Conservation (phyloP, 352 stramenopile genomes). For the Pythium scleroteichum region DNA sequence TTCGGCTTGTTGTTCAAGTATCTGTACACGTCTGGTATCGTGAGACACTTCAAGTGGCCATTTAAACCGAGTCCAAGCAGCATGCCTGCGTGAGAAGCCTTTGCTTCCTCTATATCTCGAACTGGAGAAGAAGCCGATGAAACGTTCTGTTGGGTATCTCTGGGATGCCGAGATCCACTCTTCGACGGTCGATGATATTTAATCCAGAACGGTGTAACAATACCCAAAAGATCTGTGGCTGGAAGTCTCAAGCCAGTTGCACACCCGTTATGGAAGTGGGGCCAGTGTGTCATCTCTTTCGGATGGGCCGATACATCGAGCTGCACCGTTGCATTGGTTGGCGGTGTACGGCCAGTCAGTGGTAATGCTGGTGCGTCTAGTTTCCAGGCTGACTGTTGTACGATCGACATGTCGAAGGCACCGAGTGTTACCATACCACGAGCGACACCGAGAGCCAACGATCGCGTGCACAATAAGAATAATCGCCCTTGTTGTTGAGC, state of each 20-base stretch:
- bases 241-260: conserved; percentile 93
- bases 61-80: conserved; percentile 94
- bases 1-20: conserved; percentile 96
- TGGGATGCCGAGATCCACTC: conserved; percentile 28
- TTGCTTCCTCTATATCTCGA: conserved; percentile 71
- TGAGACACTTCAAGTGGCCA: conserved; percentile 94
- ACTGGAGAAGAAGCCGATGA: conserved; percentile 22
- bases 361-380: conserved; percentile 92
- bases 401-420: conserved; percentile 72
- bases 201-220: conserved; percentile 97
- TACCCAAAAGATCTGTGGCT: conserved; percentile 54
- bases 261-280: conserved; percentile 98
- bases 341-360: conserved; percentile 92
- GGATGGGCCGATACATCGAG: conserved; percentile 90
- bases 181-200: conserved; percentile 94
- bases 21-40: conserved; percentile 98
- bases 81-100: conserved; percentile 93
- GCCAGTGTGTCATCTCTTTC: conserved; percentile 94
- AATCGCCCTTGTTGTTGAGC: conserved; percentile 94
- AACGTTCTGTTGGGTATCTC: conserved; percentile 6
- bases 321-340: conserved; percentile 91
- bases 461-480: conserved; percentile 93
- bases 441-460: conserved; percentile 92
- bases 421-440: conserved; percentile 97
- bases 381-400: conserved; percentile 79